Evolutionary conservation across 371 early-diverging fungal species (phyloP).

Genomic region (Basidiobolus meristosporus): DNA sequence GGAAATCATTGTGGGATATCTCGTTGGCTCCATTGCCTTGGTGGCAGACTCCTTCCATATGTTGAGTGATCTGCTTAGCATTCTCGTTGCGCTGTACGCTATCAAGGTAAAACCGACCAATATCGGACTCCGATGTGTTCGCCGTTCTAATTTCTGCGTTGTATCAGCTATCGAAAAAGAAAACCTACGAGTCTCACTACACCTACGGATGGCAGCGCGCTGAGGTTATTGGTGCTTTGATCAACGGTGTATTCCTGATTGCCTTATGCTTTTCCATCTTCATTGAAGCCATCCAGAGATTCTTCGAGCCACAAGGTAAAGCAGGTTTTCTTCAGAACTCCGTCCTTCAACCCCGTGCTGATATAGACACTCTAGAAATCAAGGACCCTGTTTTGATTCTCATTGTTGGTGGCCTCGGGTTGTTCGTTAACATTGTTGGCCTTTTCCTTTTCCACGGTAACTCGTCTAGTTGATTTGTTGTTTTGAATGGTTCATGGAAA

Average conservation of each 20-base stretch:
- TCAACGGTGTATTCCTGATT: constrained; percentile 75
- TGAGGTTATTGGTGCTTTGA: constrained; percentile 78
- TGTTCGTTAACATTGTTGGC: constrained; percentile 66
- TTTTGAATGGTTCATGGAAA: too few relatives aligned
- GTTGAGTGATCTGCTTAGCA: constrained; percentile 66
- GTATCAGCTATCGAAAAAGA: constrained; percentile 17
- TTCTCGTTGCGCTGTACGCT: constrained; percentile 72
- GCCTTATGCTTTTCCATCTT: constrained; percentile 78
- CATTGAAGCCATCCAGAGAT: constrained; percentile 78
- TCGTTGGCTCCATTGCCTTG: constrained; percentile 60
- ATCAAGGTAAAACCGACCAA: constrained; percentile 28
- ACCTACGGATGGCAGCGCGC: constrained; percentile 86
- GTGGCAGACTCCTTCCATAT: constrained; percentile 88
- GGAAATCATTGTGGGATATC: constrained; percentile 63
- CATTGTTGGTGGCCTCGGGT: constrained; percentile 64
- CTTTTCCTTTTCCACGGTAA: constrained; percentile 50
- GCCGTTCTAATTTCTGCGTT: too few relatives aligned
- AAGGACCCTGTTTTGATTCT: constrained; percentile 56
- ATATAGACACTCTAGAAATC: constrained; percentile 32
- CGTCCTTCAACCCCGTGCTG: too few relatives aligned
- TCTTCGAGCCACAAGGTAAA: constrained; percentile 32
- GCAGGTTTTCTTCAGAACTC: too few relatives aligned
- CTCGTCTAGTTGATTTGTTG: too few relatives aligned
- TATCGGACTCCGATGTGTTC: neutral
- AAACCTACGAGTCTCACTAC: constrained; percentile 30